Percentiles rank a stretch among this genome's conserved stretches.
phyloP scores from a whole-genome alignment of 164 flowering plant genomes.

The Stephania japonica region DNA sequence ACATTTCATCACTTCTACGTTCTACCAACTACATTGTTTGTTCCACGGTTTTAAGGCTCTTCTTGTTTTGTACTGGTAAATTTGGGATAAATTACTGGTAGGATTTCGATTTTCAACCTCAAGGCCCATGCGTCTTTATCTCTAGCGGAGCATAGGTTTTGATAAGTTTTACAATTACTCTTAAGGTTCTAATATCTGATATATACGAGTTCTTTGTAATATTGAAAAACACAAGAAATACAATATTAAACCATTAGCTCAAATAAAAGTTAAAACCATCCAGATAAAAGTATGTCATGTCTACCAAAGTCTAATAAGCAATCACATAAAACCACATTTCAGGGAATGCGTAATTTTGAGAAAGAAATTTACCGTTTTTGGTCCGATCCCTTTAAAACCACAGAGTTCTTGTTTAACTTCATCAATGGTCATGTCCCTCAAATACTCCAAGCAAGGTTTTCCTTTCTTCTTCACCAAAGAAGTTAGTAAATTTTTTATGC shows the following conservation, averaged over 20 bases:
- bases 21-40: too few species aligned
- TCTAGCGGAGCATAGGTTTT: too few species aligned
- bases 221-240: neutral
- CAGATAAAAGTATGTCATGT: neutral
- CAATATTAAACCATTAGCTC: neutral
- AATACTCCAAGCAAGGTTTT: conserved; percentile 74
- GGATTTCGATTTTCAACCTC: too few species aligned
- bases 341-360: neutral
- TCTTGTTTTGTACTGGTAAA: too few species aligned
- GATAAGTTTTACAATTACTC: too few species aligned
- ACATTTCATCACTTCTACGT: too few species aligned
- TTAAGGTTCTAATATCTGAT: neutral
- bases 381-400: conserved; percentile 80
- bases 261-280: neutral
- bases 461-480: conserved; percentile 59
- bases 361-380: conserved; percentile 64
- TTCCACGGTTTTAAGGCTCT: too few species aligned
- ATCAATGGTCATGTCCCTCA: conserved; percentile 55
- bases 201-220: neutral
- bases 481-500: conserved; percentile 63
- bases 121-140: too few species aligned
- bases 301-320: neutral
- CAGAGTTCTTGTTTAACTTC: conserved; percentile 82
- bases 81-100: too few species aligned
- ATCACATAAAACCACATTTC: neutral